phyloP scores from a whole-genome alignment of 768 basidiomycete species.

The Rickenella mellea region DNA sequence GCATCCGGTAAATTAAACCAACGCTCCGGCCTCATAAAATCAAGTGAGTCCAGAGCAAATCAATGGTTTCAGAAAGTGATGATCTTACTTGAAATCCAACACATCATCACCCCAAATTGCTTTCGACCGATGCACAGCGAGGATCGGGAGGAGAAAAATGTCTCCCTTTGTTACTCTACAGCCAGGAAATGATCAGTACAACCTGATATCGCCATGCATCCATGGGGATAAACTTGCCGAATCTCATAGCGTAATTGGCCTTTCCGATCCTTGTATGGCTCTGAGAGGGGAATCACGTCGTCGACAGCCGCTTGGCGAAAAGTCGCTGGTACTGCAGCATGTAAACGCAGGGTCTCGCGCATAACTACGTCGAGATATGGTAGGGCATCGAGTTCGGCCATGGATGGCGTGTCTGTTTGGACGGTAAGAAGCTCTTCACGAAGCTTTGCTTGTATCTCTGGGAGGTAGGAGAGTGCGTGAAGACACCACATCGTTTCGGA shows the following conservation, averaged over 20 bases:
- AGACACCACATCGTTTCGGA: constrained; percentile 21
- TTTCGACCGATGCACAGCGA: constrained; percentile 19
- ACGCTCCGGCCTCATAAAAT: constrained; percentile 18
- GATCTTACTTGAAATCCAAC: constrained; percentile 19
- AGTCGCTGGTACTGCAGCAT: constrained; percentile 6
- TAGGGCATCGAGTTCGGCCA: constrained; percentile 21
- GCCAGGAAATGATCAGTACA: neutral
- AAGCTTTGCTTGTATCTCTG: constrained; percentile 24
- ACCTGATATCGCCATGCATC: no score
- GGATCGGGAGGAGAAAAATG: constrained; percentile 19
- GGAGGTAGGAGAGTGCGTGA: constrained; percentile 21
- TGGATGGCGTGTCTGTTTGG: constrained; percentile 11
- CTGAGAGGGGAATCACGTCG: constrained; percentile 10
- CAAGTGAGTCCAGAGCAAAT: neutral
- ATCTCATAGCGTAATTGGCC: constrained; percentile 3
- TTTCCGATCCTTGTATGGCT: constrained; percentile 4
- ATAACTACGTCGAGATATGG: constrained; percentile 21
- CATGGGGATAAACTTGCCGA: neutral
- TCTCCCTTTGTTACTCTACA: constrained; percentile 15
- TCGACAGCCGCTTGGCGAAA: constrained; percentile 7
- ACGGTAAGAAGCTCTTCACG: constrained; percentile 23
- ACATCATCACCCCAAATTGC: constrained; percentile 30
- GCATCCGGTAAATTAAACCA: constrained; percentile 13
- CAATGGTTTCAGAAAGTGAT: neutral
- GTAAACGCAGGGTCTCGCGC: constrained; percentile 12